Evolutionary conservation across 495 filamentous ascomycete species (phyloP).

Genomic region (Stereocaulon alpinum): DNA sequence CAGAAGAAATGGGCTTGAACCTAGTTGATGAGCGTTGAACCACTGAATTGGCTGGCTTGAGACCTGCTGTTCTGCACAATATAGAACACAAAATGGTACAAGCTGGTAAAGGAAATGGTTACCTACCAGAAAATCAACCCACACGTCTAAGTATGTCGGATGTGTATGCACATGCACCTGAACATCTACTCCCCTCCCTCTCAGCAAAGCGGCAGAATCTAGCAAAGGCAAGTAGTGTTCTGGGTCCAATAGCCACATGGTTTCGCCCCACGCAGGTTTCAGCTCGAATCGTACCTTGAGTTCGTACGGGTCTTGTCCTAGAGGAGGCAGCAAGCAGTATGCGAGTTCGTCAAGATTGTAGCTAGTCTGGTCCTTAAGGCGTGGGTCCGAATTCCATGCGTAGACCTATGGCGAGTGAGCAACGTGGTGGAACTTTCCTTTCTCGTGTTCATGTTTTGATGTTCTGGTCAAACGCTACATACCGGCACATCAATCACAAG

Average conservation of each 20-base stretch:
- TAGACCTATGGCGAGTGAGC: not conserved
- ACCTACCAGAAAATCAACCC: not conserved
- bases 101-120: not conserved
- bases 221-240: not conserved
- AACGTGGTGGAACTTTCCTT: too few species aligned
- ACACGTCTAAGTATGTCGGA: constrained; percentile 1
- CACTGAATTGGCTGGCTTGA: too few species aligned
- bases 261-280: not conserved
- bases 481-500: constrained; percentile 5
- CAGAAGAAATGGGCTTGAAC: too few species aligned
- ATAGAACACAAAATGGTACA: too few species aligned
- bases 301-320: not conserved
- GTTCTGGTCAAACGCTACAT: not conserved
- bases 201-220: not conserved
- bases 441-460: too few species aligned
- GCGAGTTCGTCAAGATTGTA: not conserved
- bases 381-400: not conserved
- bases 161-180: constrained; percentile 1
- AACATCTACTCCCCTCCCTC: not conserved
- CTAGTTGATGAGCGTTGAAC: too few species aligned
- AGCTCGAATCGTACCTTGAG: not conserved
- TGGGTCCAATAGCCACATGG: not conserved
- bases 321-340: not conserved
- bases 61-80: too few species aligned
- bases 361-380: not conserved